Evolutionary conservation across 2,329 filamentous ascomycete genomes (phyloP).

Genomic region (Monosporascus sp.): DNA sequence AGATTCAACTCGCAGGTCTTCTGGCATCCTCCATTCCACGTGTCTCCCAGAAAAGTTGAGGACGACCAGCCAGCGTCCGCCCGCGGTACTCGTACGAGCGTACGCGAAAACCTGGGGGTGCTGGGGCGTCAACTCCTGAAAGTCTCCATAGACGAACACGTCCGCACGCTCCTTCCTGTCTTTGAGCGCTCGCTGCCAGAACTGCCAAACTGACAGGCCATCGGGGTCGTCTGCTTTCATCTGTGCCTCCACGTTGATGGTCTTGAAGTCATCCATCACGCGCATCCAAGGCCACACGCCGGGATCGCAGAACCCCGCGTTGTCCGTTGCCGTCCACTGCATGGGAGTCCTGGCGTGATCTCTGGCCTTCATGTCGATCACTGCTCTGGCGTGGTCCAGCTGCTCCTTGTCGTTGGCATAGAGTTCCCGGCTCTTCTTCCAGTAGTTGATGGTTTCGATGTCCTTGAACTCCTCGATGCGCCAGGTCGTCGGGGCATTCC

Average conservation of each 20-base stretch:
- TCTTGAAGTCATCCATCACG: conserved; percentile 46
- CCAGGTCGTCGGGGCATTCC: conserved; percentile 54
- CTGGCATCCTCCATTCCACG: conserved; percentile 18
- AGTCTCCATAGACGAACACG: conserved; percentile 57
- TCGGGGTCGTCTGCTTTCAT: conserved; percentile 26
- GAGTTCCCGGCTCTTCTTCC: conserved; percentile 29
- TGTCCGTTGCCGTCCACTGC: conserved; percentile 53
- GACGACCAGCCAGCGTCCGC: conserved; percentile 24
- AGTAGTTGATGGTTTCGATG: conserved; percentile 44
- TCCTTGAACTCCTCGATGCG: conserved; percentile 58
- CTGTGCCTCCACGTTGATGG: conserved; percentile 55
- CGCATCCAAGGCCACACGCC: conserved; percentile 55
- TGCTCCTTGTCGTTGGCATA: conserved; percentile 32
- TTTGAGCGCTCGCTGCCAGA: conserved; percentile 53
- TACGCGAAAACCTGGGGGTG: conserved; percentile 20
- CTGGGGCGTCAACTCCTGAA: conserved; percentile 29
- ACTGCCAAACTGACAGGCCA: conserved; percentile 47
- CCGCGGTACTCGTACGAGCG: conserved; percentile 16
- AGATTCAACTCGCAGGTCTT: conserved; percentile 14
- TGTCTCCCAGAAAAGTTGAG: conserved; percentile 24
- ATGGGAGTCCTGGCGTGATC: conserved; percentile 66
- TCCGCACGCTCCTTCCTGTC: conserved; percentile 52
- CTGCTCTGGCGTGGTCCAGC: conserved; percentile 41
- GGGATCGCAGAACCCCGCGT: conserved; percentile 57
- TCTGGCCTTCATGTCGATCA: conserved; percentile 54